Conservation (phyloP, 257 asterid genomes). For the Oldenlandia corymbosa region DNA sequence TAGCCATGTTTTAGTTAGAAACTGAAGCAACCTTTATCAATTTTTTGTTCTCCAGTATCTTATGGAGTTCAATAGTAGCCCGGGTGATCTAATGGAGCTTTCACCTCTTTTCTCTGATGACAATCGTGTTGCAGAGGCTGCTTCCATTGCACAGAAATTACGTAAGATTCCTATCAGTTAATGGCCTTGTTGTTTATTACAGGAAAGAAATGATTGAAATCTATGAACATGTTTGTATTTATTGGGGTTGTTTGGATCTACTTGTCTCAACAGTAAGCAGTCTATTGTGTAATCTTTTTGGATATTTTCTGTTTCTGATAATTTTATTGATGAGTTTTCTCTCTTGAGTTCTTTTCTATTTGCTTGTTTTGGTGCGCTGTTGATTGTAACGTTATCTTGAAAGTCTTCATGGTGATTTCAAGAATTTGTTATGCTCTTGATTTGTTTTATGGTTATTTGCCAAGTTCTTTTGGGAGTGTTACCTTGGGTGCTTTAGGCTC, state of each 20-base stretch:
- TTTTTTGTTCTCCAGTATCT: constrained; percentile 63
- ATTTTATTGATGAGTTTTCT: not conserved
- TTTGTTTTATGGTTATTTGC: not conserved
- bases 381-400: too few species aligned
- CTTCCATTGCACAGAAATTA: constrained; percentile 96
- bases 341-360: not conserved
- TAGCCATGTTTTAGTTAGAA: constrained; percentile 15
- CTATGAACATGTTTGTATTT: not conserved
- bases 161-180: constrained; percentile 46
- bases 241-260: not conserved
- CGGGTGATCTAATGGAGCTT: constrained; percentile 96
- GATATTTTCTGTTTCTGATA: too few species aligned
- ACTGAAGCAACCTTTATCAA: constrained; percentile 13
- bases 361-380: not conserved
- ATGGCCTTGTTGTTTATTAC: constrained; percentile 6
- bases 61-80: constrained; percentile 98
- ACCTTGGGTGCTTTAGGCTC: not conserved
- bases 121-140: constrained; percentile 98
- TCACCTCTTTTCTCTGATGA: constrained; percentile 97
- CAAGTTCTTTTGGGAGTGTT: not conserved
- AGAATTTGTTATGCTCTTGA: not conserved
- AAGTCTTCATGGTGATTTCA: too few species aligned
- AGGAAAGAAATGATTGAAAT: not conserved
- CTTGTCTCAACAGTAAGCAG: not conserved
- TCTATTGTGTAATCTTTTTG: not conserved